A percentile compares a stretch with the other conserved stretches of the same genome.
Conservation (phyloP, 2,329 filamentous ascomycete species). For the Periglandula ipomoeae region DNA sequence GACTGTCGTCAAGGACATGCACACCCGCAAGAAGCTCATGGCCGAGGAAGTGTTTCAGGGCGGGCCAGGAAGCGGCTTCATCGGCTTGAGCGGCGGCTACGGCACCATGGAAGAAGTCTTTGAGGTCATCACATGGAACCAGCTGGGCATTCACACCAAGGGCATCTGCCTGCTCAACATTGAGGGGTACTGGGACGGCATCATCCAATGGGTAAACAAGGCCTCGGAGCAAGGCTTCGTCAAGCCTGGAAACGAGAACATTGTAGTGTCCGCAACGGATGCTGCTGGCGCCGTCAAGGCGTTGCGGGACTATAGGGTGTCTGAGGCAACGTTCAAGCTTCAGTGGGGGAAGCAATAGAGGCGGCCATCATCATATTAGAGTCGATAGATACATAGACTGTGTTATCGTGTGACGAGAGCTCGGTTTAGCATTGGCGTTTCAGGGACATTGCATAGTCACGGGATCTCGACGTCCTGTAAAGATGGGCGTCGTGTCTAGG, state of each 20-base stretch:
- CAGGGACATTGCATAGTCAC: background rate
- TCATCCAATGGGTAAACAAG: slow-evolving; percentile 72
- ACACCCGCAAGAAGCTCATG: slow-evolving; percentile 92
- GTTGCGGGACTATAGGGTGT: slow-evolving; percentile 66
- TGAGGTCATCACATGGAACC: slow-evolving; percentile 89
- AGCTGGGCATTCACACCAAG: slow-evolving; percentile 79
- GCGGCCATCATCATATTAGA: background rate
- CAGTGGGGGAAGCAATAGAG: slow-evolving; percentile 64
- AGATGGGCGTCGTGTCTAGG: background rate
- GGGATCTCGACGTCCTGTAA: background rate
- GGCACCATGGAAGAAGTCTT: slow-evolving; percentile 95
- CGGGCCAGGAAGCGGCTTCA: slow-evolving; percentile 77
- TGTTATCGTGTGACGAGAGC: background rate
- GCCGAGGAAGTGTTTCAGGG: slow-evolving; percentile 75
- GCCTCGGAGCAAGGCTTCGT: slow-evolving; percentile 74
- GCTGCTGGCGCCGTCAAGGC: slow-evolving; percentile 63
- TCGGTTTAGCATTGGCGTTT: background rate
- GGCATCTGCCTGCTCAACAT: slow-evolving; percentile 80
- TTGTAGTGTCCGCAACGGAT: slow-evolving; percentile 67
- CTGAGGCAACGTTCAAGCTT: slow-evolving; percentile 67
- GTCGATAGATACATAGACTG: background rate
- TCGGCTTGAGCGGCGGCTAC: slow-evolving; percentile 82
- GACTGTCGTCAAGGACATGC: slow-evolving; percentile 91
- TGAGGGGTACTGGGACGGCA: slow-evolving; percentile 83
- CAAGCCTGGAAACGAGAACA: slow-evolving; percentile 56